Percentiles rank a stretch among this genome's conserved stretches.
Conservation (phyloP, 1,139 yeast genomes). For the Pneumocystis sp. region DNA sequence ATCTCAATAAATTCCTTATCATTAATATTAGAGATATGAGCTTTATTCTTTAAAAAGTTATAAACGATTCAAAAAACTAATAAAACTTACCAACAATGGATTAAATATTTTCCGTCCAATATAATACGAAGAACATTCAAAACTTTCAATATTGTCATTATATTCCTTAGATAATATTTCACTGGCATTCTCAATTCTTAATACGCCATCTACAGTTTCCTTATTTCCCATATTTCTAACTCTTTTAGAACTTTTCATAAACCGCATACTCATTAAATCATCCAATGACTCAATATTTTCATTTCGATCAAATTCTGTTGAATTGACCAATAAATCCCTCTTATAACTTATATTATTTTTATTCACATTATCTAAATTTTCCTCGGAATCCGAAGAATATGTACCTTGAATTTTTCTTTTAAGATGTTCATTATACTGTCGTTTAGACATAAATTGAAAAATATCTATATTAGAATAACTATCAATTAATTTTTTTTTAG, state of each 20-base stretch:
- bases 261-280: conserved; percentile 86
- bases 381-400: conserved; percentile 27
- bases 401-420: conserved; percentile 59
- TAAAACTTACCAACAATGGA: neutral
- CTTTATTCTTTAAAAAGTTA: neutral
- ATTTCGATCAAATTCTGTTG: conserved; percentile 25
- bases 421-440: conserved; percentile 76
- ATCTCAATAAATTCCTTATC: neutral
- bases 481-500: conserved; percentile 73
- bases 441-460: conserved; percentile 82
- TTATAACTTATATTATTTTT: conserved; percentile 33
- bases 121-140: conserved; percentile 7
- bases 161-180: conserved; percentile 29
- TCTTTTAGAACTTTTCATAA: conserved; percentile 77
- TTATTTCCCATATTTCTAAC: conserved; percentile 39
- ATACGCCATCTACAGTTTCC: conserved; percentile 37
- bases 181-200: conserved; percentile 28
- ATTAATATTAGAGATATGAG: neutral
- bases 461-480: conserved; percentile 81
- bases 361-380: conserved; percentile 34
- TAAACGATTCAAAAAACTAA: neutral
- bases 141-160: conserved; percentile 28
- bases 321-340: conserved; percentile 29
- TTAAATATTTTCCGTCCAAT: neutral
- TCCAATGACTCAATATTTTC: conserved; percentile 44